Evolutionary conservation across 1,284 basidiomycete genomes (phyloP).

Genomic region (Sporisorium graminicola): DNA sequence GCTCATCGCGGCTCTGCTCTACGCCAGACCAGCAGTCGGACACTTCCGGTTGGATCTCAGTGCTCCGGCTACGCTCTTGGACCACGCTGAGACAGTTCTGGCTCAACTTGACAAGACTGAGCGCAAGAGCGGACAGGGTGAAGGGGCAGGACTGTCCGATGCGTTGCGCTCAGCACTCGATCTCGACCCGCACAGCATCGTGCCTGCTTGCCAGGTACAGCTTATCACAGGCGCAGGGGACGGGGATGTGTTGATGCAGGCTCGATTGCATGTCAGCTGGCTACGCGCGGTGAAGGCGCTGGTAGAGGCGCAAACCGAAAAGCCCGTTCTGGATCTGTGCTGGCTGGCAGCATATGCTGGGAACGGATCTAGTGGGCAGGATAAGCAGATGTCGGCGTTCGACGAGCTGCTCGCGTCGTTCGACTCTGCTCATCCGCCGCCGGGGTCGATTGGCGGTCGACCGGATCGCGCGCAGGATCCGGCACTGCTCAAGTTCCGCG

Average conservation of each 20-base stretch:
- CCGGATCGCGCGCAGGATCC: constrained; percentile 7
- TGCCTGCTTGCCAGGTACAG: constrained; percentile 38
- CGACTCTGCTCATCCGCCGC: constrained; percentile 10
- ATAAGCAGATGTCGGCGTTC: constrained; percentile 14
- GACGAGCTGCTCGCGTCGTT: constrained; percentile 7
- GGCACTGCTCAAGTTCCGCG: constrained; percentile 15
- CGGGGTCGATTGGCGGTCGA: constrained; percentile 8
- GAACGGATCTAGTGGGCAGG: not conserved
- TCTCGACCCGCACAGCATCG: not conserved
- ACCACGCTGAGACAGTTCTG: constrained; percentile 4
- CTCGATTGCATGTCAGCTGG: constrained; percentile 22
- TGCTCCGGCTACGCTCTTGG: not conserved
- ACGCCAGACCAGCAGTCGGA: constrained; percentile 38
- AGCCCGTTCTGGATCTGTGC: constrained; percentile 20
- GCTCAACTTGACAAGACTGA: not conserved
- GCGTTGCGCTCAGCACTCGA: constrained; percentile 14
- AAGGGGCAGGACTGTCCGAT: not conserved
- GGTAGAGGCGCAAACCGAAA: constrained; percentile 1
- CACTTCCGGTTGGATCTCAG: constrained; percentile 18
- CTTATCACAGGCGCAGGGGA: not conserved
- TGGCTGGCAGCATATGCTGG: constrained; percentile 45
- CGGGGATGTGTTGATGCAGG: not conserved
- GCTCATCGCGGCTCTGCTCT: constrained; percentile 14
- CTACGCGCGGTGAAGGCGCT: constrained; percentile 9
- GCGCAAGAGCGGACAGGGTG: not conserved